A percentile compares a stretch with the other conserved stretches of the same genome.
phyloP scores from a whole-genome alignment of 2,329 filamentous ascomycete species.

The Fusarium sacchari region DNA sequence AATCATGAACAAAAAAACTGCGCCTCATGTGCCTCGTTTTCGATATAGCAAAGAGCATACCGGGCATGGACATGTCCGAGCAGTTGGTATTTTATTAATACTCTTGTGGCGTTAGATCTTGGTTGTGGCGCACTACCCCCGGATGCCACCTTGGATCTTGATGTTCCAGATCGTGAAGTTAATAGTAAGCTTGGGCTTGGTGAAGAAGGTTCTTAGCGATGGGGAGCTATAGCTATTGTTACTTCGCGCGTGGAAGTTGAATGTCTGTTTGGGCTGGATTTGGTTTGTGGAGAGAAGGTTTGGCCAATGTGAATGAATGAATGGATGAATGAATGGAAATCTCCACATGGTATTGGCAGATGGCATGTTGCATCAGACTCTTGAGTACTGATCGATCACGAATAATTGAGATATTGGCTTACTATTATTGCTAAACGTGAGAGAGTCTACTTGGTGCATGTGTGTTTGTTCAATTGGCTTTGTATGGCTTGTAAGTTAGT shows the following conservation, averaged over 20 bases:
- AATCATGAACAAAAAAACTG: conserved; percentile 1
- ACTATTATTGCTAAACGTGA: too few species aligned
- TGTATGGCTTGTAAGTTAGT: not conserved
- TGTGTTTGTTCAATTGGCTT: not conserved
- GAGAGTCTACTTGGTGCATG: not conserved
- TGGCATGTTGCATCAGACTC: not conserved
- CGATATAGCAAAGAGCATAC: not conserved
- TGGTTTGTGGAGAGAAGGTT: not conserved
- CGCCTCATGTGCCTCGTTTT: not conserved
- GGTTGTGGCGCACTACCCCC: not conserved
- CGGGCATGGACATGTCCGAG: not conserved
- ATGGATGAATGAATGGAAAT: not conserved
- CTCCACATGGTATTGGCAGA: not conserved
- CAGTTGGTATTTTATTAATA: not conserved
- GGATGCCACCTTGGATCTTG: not conserved
- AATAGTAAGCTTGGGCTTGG: not conserved
- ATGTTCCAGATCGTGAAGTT: not conserved
- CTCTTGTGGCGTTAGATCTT: not conserved
- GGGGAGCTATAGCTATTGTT: not conserved
- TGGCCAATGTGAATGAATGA: not conserved
- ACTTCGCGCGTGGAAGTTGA: not conserved
- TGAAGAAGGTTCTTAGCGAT: not conserved
- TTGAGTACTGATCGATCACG: not conserved
- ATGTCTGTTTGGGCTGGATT: not conserved
- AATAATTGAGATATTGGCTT: not conserved